These are phyloP conservation scores for Colletotrichum acutatum DNA, from an alignment of 2,329 filamentous ascomycete genomes.

Conservation along the genomic window DNA sequence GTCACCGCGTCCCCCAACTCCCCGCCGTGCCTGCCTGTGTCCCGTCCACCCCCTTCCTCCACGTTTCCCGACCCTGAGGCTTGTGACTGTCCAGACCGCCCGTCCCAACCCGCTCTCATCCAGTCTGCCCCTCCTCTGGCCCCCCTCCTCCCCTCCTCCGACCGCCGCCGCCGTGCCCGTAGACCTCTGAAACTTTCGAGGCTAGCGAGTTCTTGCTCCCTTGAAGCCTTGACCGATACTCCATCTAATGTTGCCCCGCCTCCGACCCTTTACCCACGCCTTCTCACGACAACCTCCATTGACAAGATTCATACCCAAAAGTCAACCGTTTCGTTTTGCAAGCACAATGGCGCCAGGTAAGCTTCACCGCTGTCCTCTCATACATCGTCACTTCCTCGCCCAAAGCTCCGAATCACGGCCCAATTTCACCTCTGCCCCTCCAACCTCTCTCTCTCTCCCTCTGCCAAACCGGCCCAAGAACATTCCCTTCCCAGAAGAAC, in stretches of 20 bases:
- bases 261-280: constrained; percentile 23
- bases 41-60: neutral
- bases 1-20: neutral
- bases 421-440: neutral
- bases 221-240: neutral
- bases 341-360: constrained; percentile 46
- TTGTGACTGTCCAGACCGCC: constrained; percentile 4
- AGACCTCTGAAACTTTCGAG: constrained; percentile 4
- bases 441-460: neutral
- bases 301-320: constrained; percentile 1
- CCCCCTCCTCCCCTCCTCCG: neutral
- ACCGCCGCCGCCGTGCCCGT: constrained; percentile 14
- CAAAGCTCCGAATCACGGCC: neutral
- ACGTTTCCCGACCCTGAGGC: neutral
- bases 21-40: too few relatives aligned
- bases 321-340: constrained; percentile 30
- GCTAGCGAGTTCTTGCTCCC: neutral
- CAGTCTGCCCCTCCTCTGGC: neutral
- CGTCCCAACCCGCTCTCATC: neutral
- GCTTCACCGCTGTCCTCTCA: constrained; percentile 11
- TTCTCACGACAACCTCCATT: constrained; percentile 24
- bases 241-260: constrained; percentile 28
- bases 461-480: neutral
- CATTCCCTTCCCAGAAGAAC: neutral
- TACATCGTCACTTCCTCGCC: neutral